Evolutionary conservation across 805 yeast species (phyloP), one percentile per base, ranked within the genome.

Genomic region (Babjeviella inositovora): DNA sequence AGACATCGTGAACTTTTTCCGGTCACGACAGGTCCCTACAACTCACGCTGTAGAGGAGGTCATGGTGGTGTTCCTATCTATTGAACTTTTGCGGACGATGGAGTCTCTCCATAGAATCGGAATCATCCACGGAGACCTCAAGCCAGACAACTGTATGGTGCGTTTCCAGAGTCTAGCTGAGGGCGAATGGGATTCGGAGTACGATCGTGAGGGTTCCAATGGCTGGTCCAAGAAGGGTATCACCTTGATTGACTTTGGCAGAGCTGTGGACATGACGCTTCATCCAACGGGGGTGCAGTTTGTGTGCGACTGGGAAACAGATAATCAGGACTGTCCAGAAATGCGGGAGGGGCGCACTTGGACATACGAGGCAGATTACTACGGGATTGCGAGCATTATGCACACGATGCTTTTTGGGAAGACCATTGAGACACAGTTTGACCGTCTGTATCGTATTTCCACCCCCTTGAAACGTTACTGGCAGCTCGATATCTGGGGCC

Each of bases 121-220:
- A 0, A 68, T 84, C 1, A 53, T 84, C 8, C 95, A 84, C 47
- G 92, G 93, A 2, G 93, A 84, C 41, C 44, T 84, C 25, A 79
- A 76, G 38, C 74, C 93, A 0, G 93, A 79, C 31, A 84, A 82
- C 39, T 77, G 90, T 32, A 76, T 84, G 92, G 38, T 81, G 0
- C 46, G 76, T 18, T 54, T 76, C 19, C 47, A 50, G 9, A n/a
- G n/a, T n/a, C n/a, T n/a, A n/a, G n/a, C n/a, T n/a, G 27, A 36
- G 14, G 32, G 28, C 1, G 35, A 32, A 5, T 15, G 26, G 5
- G 30, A 29, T n/a, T 44, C 32, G 16, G 23, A 21, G 10, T 60
- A 55, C 26, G 34, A 39, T 17, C 29, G 45, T 1, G 37, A 45
- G 12, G 63, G 62, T 1, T 25, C 33, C 0, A 30, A 45, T 18